Evolutionary conservation across 2,329 filamentous ascomycete species (phyloP), one percentile per base, ranked within the genome.

Genomic region (Xylariales sp.): DNA sequence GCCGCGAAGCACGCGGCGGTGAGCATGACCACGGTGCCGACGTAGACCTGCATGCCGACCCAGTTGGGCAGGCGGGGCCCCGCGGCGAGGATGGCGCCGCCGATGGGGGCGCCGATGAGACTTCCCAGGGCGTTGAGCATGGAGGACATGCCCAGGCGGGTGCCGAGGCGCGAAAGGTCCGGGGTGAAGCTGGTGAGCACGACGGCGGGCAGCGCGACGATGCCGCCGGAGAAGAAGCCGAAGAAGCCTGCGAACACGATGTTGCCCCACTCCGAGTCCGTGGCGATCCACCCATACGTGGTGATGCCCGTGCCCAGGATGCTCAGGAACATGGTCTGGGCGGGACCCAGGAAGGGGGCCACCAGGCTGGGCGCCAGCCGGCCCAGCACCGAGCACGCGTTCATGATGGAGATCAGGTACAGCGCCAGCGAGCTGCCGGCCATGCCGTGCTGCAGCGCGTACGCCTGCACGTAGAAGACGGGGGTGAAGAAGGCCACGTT

Each of bases 321-420:
- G 4, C 57, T 54, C 12, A 67, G 51, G 42, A 65, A 60, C 14
- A 54, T 42, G 2, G 62, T 59, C 38, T 69, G 62, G 12, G 72
- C 45, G 3, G 63, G 54, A 1, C 69, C 69, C 25, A 67, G 42
- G 19, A 50, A 53, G 34, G 66, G 62, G 0, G 67, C 68, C 5
- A 74, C 42, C 6, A 67, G 58, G 4, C 65, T 65, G 1, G 69
- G 71, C 1, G 72, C 49, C 1, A 75, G 55, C 6, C 74, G 65
- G 0, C 74, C 73, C 6, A 70, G 58, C 6, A 73, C 57, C 1
- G 69, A 70, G 1, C 67, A 63, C 2, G 65, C 70, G 50, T 76
- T 76, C 34, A 75, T 61, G 32, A 76, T 67, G 3, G 72, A 57
- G 5, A 76, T 54, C 17, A 76, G 57, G 41, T 76, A 74, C 13